These are phyloP conservation scores for Nemania bipapillata DNA, from an alignment of 2,329 filamentous ascomycete species.

Conservation along the genomic window DNA sequence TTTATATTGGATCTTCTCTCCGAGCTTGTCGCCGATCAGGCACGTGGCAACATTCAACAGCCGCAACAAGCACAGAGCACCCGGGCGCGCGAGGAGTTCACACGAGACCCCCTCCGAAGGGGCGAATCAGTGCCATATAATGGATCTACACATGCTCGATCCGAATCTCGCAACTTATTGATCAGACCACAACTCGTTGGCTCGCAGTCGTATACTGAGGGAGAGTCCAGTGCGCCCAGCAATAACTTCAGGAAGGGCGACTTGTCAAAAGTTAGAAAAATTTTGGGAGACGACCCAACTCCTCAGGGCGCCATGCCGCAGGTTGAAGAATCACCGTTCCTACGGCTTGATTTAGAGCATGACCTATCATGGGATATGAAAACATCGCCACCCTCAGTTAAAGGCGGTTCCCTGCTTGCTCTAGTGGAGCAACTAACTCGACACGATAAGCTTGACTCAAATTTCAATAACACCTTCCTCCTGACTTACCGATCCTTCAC, in stretches of 20 bases:
- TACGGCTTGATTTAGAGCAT: constrained; percentile 85
- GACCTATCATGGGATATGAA: constrained; percentile 93
- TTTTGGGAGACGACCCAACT: constrained; percentile 72
- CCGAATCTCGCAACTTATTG: constrained; percentile 62
- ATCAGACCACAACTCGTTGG: constrained; percentile 61
- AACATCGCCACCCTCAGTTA: constrained; percentile 76
- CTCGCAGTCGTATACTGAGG: constrained; percentile 74
- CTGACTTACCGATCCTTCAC: constrained; percentile 97
- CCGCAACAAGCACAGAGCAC: constrained; percentile 47
- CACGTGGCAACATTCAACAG: constrained; percentile 67
- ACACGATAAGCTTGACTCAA: constrained; percentile 93
- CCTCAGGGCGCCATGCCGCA: constrained; percentile 59
- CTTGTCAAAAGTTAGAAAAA: constrained; percentile 72
- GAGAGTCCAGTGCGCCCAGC: constrained; percentile 58
- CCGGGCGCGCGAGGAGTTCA: constrained; percentile 59
- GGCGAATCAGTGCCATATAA: constrained; percentile 68
- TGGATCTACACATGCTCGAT: constrained; percentile 62
- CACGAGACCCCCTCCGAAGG: constrained; percentile 65
- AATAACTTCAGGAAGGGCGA: constrained; percentile 69
- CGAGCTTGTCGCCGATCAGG: constrained; percentile 85
- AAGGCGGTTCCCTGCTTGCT: constrained; percentile 87
- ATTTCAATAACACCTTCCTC: constrained; percentile 97
- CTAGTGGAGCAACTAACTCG: constrained; percentile 94
- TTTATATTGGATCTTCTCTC: constrained; percentile 88
- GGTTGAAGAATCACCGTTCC: constrained; percentile 83